Evolutionary conservation across 352 stramenopile genomes (phyloP), one percentile per base, ranked within the genome.

Genomic region (Aphanomyces invadans): DNA sequence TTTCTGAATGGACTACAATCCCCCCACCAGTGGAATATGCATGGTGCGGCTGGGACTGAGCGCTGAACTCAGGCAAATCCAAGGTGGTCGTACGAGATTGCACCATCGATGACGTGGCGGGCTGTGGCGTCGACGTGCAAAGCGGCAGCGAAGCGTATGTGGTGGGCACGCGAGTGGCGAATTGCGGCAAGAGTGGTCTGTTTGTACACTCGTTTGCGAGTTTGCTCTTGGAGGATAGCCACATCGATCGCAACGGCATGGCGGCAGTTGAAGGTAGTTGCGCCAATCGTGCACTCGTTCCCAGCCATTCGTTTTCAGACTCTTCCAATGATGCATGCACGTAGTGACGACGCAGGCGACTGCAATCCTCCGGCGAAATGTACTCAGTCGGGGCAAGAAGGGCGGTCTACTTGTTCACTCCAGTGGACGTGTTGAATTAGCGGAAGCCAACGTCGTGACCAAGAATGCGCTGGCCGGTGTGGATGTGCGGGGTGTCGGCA

Each of bases 31-130:
- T n/a, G n/a, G n/a, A n/a, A n/a, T n/a, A n/a, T n/a, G n/a, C n/a
- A n/a, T n/a, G n/a, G n/a, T n/a, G n/a, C n/a, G n/a, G n/a, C n/a
- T n/a, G n/a, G n/a, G n/a, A n/a, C n/a, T n/a, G n/a, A n/a, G n/a
- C n/a, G n/a, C n/a, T n/a, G n/a, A n/a, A n/a, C n/a, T n/a, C n/a
- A 64, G 55, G 55, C 55, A 64, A 64, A 38, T 45, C 55, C 23
- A 33, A 45, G 25, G 33, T 52, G 11, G 36, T 38, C 10, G 28
- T 51, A 23, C 21, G 15, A 26, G 7, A 29, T 4, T 52, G 55
- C 38, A 64, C 55, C 1, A 36, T 64, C n/a, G 17, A 51, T 15
- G n/a, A 46, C 19, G 2, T 49, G 10, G 19, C 33, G 10, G 55
- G 55, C 21, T 49, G 32, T 17, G 55, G 55, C 5, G 36, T 64